phyloP scores from a whole-genome alignment of 306 rosid species.

The Vigna reflexopilosa region DNA sequence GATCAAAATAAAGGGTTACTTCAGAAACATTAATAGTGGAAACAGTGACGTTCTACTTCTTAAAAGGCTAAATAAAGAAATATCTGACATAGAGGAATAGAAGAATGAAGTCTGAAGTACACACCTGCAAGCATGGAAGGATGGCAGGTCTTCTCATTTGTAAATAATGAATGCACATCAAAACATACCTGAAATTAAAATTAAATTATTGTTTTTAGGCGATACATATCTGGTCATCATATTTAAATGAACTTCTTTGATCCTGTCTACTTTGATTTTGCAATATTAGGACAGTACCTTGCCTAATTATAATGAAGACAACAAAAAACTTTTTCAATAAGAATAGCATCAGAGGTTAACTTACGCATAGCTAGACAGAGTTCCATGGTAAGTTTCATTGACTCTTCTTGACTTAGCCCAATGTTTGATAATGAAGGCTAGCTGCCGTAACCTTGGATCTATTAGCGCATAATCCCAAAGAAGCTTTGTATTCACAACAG shows the following conservation, averaged over 20 bases:
- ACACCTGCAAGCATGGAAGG: slow-evolving; percentile 98
- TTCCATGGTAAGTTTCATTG: slow-evolving; percentile 96
- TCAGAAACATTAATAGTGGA: slow-evolving; percentile 4
- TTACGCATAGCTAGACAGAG: slow-evolving; percentile 99
- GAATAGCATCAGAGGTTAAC: slow-evolving; percentile 50
- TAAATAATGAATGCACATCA: slow-evolving; percentile 96
- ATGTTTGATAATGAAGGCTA: slow-evolving; percentile 90
- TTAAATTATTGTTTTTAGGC: neutral
- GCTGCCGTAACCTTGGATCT: slow-evolving; percentile 77
- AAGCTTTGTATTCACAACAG: slow-evolving; percentile 94
- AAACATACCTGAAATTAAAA: slow-evolving; percentile 84
- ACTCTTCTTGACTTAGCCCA: slow-evolving; percentile 99
- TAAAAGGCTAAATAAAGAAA: slow-evolving; percentile 13
- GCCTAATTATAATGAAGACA: slow-evolving; percentile 2
- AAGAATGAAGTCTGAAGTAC: slow-evolving; percentile 20
- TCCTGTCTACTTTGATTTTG: slow-evolving; percentile 1
- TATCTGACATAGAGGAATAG: neutral
- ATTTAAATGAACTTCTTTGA: slow-evolving; percentile 13
- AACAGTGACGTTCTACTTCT: neutral
- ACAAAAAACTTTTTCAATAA: neutral
- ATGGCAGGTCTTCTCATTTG: slow-evolving; percentile 86
- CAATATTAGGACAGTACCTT: neutral
- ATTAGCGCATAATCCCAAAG: slow-evolving; percentile 82
- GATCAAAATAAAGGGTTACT: slow-evolving; percentile 6
- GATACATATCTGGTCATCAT: slow-evolving; percentile 13